Evolutionary conservation across 768 basidiomycete genomes (phyloP).

Genomic region (Heimioporus sp.): DNA sequence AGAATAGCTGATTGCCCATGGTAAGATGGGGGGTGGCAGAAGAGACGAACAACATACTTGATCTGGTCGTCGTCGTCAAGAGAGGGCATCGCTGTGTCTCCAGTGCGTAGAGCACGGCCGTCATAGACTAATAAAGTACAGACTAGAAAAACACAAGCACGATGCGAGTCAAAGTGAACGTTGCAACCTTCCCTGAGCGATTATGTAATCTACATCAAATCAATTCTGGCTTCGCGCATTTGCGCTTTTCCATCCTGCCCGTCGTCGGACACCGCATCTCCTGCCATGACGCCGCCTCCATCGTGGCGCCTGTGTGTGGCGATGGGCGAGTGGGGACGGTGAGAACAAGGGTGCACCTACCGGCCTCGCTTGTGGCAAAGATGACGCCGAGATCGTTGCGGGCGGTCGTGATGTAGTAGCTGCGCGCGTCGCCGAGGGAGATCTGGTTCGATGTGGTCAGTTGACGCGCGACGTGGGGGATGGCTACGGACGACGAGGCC

Average conservation of each 20-base stretch:
- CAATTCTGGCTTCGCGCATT: constrained; percentile 79
- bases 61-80: constrained; percentile 69
- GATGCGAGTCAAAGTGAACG: constrained; percentile 7
- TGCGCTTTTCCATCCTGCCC: constrained; percentile 74
- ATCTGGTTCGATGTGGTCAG: constrained; percentile 49
- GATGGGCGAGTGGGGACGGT: not conserved
- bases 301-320: constrained; percentile 57
- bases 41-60: constrained; percentile 40
- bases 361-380: constrained; percentile 86
- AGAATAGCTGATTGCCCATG: constrained; percentile 44
- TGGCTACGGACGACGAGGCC: constrained; percentile 72
- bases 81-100: constrained; percentile 58
- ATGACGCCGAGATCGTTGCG: constrained; percentile 90
- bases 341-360: constrained; percentile 36
- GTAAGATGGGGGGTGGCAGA: constrained; percentile 13
- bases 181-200: constrained; percentile 12
- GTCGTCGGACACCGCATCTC: constrained; percentile 88
- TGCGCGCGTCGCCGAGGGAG: constrained; percentile 87
- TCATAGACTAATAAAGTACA: constrained; percentile 40
- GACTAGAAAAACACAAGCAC: constrained; percentile 18
- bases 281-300: constrained; percentile 88
- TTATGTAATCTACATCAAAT: constrained; percentile 40
- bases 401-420: constrained; percentile 90
- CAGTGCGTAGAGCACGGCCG: constrained; percentile 59
- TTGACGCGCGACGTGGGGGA: not conserved